phyloP scores from a whole-genome alignment of 2,329 filamentous ascomycete species.

The Fusarium nelsonii region DNA sequence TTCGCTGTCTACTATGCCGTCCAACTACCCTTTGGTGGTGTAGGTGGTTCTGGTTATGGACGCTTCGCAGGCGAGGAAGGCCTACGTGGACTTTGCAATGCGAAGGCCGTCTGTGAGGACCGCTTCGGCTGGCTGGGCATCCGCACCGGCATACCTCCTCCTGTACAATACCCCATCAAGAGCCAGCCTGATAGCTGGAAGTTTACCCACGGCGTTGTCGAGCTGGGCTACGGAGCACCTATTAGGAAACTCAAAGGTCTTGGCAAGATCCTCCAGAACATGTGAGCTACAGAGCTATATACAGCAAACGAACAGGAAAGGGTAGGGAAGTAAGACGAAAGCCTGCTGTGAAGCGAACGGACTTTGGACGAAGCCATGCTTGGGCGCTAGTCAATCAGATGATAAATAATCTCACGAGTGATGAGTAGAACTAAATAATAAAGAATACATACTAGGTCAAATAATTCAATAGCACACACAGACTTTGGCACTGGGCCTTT shows the following conservation, averaged over 20 bases:
- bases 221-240: slow-evolving; percentile 67
- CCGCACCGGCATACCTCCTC: slow-evolving; percentile 81
- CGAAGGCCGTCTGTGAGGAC: slow-evolving; percentile 88
- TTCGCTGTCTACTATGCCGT: slow-evolving; percentile 95
- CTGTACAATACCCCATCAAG: slow-evolving; percentile 83
- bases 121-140: slow-evolving; percentile 70
- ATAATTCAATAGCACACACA: neutral
- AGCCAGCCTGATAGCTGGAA: slow-evolving; percentile 74
- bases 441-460: neutral
- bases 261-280: slow-evolving; percentile 58
- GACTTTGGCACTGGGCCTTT: neutral
- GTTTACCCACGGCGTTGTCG: slow-evolving; percentile 71
- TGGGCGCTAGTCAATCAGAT: neutral
- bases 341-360: neutral
- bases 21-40: slow-evolving; percentile 92
- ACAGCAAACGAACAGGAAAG: neutral
- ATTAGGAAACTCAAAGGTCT: slow-evolving; percentile 57
- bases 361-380: neutral
- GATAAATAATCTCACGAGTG: slow-evolving; percentile 2
- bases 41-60: slow-evolving; percentile 91
- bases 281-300: slow-evolving; percentile 42
- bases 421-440: slow-evolving; percentile 8
- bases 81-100: slow-evolving; percentile 84
- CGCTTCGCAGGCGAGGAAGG: slow-evolving; percentile 94
- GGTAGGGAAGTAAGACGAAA: neutral